Conservation (phyloP, 257 asterid genomes). For the Agastache rugosa region DNA sequence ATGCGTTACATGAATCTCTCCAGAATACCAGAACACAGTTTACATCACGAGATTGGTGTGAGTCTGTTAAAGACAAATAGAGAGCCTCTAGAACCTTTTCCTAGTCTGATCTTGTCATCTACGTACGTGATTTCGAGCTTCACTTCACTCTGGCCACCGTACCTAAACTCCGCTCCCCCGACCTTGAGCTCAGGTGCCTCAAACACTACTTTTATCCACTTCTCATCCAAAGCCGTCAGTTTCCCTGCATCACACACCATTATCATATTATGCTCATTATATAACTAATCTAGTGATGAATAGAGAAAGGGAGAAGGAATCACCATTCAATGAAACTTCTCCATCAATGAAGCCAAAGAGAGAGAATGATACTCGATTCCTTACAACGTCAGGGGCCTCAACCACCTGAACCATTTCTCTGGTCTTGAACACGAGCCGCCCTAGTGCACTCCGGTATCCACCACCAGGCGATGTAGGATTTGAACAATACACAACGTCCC, state of each 20-base stretch:
- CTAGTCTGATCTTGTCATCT: constrained; percentile 80
- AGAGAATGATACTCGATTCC: constrained; percentile 70
- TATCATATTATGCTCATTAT: not conserved
- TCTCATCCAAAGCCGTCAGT: constrained; percentile 71
- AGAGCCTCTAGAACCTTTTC: constrained; percentile 93
- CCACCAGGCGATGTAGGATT: constrained; percentile 96
- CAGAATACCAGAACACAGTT: not conserved
- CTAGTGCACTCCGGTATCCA: constrained; percentile 76
- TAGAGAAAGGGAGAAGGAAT: not conserved
- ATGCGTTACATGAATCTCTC: not conserved
- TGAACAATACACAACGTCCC: constrained; percentile 90
- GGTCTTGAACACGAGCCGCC: constrained; percentile 80
- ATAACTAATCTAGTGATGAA: not conserved
- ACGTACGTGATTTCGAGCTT: constrained; percentile 84
- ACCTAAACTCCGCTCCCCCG: constrained; percentile 66
- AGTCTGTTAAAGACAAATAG: constrained; percentile 74
- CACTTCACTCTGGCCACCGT: constrained; percentile 93
- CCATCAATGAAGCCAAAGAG: constrained; percentile 80
- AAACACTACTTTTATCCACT: constrained; percentile 87
- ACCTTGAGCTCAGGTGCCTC: constrained; percentile 80
- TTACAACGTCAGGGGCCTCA: constrained; percentile 81
- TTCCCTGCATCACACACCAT: constrained; percentile 57
- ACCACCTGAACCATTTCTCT: constrained; percentile 88
- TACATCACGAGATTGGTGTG: constrained; percentile 25
- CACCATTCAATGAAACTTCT: constrained; percentile 85